These are phyloP conservation scores for Scutellaria barbata DNA, from an alignment of 257 asterid species.

Conservation along the genomic window DNA sequence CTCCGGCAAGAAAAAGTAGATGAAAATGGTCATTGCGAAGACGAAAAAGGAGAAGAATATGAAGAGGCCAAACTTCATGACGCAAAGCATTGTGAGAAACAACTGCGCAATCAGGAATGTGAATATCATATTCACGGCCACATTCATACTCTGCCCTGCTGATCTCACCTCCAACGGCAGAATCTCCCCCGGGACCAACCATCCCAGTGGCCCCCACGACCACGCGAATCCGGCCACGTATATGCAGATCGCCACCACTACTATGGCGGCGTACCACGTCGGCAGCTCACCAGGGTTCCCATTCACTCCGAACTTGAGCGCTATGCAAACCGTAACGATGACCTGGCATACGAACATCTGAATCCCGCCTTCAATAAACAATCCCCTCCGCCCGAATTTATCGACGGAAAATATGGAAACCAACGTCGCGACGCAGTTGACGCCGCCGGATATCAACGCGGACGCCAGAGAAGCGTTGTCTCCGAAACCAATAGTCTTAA, in stretches of 20 bases:
- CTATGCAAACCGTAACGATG: slow-evolving; percentile 26
- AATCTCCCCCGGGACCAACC: slow-evolving; percentile 46
- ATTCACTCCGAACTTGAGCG: slow-evolving; percentile 22
- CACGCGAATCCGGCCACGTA: slow-evolving; percentile 43
- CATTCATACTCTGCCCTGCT: slow-evolving; percentile 45
- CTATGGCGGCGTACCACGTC: not conserved
- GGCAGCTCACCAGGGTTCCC: slow-evolving; percentile 28
- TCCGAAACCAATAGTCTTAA: slow-evolving; percentile 58
- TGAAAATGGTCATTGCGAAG: slow-evolving; percentile 32
- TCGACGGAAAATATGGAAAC: slow-evolving; percentile 55
- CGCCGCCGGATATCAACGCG: slow-evolving; percentile 53
- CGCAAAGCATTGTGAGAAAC: slow-evolving; percentile 36
- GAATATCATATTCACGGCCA: slow-evolving; percentile 38
- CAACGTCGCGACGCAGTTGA: slow-evolving; percentile 47
- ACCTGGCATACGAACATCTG: slow-evolving; percentile 41
- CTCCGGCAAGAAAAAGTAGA: slow-evolving; percentile 31
- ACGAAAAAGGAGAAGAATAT: slow-evolving; percentile 38
- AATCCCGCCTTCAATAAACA: slow-evolving; percentile 39
- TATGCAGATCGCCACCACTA: slow-evolving; percentile 32
- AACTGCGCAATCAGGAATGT: slow-evolving; percentile 39
- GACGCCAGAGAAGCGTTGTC: slow-evolving; percentile 50
- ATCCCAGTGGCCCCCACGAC: slow-evolving; percentile 50
- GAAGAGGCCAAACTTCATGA: slow-evolving; percentile 37
- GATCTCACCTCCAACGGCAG: slow-evolving; percentile 42
- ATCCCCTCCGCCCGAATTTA: slow-evolving; percentile 41